A percentile compares a stretch with the other conserved stretches of the same genome.
Conservation (phyloP, 164 flowering plant species). For the Macadamia tetraphylla region DNA sequence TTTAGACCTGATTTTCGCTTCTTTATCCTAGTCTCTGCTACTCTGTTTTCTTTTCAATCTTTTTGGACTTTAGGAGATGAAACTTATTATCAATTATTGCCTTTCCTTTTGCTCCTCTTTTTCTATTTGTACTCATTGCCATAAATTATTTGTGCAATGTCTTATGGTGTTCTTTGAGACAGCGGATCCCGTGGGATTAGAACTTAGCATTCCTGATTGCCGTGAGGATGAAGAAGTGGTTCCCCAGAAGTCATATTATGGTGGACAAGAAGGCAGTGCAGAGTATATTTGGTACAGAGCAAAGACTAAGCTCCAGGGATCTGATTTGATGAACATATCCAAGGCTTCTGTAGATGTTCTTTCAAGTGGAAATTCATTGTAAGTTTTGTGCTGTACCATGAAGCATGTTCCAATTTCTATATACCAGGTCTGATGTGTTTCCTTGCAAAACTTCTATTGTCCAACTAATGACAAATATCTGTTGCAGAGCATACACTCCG, state of each 20-base stretch:
- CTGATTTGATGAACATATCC: slow-evolving; percentile 43
- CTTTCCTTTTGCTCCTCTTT: neutral
- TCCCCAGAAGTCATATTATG: slow-evolving; percentile 72
- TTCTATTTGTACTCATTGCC: neutral
- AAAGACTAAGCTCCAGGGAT: slow-evolving; percentile 43
- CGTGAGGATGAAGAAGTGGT: slow-evolving; percentile 59
- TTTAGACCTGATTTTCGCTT: neutral
- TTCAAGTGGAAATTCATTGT: slow-evolving; percentile 54
- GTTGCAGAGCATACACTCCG: slow-evolving; percentile 70
- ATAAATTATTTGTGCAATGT: neutral
- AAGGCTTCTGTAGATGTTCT: slow-evolving; percentile 34
- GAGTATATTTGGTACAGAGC: slow-evolving; percentile 74
- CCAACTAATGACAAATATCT: slow-evolving; percentile 5
- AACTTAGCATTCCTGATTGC: slow-evolving; percentile 66
- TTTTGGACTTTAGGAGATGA: neutral
- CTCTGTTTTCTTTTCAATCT: neutral
- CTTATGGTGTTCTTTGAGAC: slow-evolving; percentile 17
- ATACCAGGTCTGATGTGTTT: neutral
- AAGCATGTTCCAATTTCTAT: neutral
- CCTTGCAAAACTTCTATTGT: neutral
- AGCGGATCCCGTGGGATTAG: slow-evolving; percentile 86
- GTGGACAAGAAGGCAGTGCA: slow-evolving; percentile 88
- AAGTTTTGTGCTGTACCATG: slow-evolving; percentile 24
- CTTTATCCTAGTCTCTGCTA: neutral
- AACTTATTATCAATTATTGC: neutral